These are phyloP conservation scores for Biscutella laevigata DNA, from an alignment of 441 rosid species.

Conservation along the genomic window DNA sequence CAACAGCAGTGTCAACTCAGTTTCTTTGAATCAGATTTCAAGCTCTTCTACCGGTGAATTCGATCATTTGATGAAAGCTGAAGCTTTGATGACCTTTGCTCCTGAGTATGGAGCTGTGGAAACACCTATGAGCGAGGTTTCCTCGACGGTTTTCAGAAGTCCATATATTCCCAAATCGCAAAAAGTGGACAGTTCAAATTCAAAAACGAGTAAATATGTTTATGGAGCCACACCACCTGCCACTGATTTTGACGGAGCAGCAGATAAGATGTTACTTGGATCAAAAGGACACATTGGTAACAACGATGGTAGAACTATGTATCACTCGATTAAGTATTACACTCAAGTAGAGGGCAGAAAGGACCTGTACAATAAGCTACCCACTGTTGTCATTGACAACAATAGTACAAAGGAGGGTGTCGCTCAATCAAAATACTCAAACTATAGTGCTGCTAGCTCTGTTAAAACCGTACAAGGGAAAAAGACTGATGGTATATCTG, in stretches of 20 bases:
- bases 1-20: constrained; percentile 40
- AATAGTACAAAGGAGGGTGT: constrained; percentile 41
- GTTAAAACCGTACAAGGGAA: constrained; percentile 47
- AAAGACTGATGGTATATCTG: constrained; percentile 43
- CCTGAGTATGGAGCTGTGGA: constrained; percentile 98
- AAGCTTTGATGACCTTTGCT: constrained; percentile 96
- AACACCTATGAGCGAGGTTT: constrained; percentile 56
- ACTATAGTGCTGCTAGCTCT: constrained; percentile 45
- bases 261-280: constrained; percentile 51
- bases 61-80: constrained; percentile 91
- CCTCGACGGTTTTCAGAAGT: constrained; percentile 62
- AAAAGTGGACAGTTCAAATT: constrained; percentile 60
- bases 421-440: constrained; percentile 45
- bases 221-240: constrained; percentile 86
- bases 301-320: constrained; percentile 31
- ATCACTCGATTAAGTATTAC: constrained; percentile 50
- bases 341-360: constrained; percentile 60
- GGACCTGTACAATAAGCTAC: constrained; percentile 39
- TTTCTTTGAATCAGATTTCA: constrained; percentile 41
- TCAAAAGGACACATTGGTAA: constrained; percentile 43
- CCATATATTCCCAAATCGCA: constrained; percentile 86
- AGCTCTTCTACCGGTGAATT: constrained; percentile 61
- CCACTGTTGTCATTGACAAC: constrained; percentile 33
- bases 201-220: constrained; percentile 56
- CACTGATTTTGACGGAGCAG: constrained; percentile 57